A percentile compares a stretch with the other conserved stretches of the same genome.
phyloP scores from a whole-genome alignment of 805 yeast species.

The Ogataea wickerhamii region DNA sequence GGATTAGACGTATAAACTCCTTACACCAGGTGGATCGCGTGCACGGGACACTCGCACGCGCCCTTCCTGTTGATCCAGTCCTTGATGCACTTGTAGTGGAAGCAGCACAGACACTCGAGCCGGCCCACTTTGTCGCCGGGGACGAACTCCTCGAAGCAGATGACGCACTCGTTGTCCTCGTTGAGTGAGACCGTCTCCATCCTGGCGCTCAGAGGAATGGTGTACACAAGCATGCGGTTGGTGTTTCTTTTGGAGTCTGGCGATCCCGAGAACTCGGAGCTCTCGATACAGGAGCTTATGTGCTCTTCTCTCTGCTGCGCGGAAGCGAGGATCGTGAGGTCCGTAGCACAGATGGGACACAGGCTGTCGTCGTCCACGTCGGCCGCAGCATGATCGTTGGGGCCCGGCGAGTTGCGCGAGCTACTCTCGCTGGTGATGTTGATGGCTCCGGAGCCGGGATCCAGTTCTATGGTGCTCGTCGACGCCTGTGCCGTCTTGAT shows the following conservation, averaged over 20 bases:
- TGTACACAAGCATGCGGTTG: constrained; percentile 85
- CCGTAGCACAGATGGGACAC: constrained; percentile 44
- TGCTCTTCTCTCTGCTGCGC: constrained; percentile 55
- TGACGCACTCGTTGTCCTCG: constrained; percentile 77
- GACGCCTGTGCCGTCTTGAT: constrained; percentile 16
- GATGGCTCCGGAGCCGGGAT: constrained; percentile 1
- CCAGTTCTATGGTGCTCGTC: constrained; percentile 16
- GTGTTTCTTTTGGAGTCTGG: constrained; percentile 52
- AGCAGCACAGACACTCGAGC: constrained; percentile 89
- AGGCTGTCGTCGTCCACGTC: constrained; percentile 31
- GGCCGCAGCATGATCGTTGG: constrained; percentile 4
- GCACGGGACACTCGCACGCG: constrained; percentile 84
- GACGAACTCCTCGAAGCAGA: constrained; percentile 83
- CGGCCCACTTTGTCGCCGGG: constrained; percentile 91
- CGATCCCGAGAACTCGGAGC: constrained; percentile 61
- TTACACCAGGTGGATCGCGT: constrained; percentile 42
- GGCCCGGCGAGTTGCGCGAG: background rate
- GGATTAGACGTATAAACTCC: no score
- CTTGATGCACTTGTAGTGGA: constrained; percentile 86
- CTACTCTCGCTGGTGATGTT: constrained; percentile 1
- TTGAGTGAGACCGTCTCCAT: constrained; percentile 17
- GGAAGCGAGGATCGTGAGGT: constrained; percentile 18
- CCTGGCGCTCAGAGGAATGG: constrained; percentile 41
- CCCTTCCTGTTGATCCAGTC: constrained; percentile 89
- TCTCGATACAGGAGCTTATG: constrained; percentile 61